Conservation (phyloP, 805 yeast species). For the Kodamaea kaohsiungensis region DNA sequence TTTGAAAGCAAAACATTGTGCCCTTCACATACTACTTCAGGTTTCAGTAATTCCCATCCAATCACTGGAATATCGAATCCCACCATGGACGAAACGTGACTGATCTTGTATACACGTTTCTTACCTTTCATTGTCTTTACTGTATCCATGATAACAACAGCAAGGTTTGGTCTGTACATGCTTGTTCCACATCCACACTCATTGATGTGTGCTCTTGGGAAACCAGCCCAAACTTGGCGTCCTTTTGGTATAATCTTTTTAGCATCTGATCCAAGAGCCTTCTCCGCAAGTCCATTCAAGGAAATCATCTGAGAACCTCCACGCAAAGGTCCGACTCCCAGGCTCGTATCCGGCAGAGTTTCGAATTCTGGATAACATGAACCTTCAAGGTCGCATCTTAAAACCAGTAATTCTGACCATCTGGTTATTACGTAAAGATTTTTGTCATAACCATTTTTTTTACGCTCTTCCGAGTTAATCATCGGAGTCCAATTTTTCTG, state of each 20-base stretch:
- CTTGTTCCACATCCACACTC: constrained; percentile 42
- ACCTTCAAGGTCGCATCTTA: constrained; percentile 24
- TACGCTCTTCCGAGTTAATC: constrained; percentile 24
- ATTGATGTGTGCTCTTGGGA: constrained; percentile 40
- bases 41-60: constrained; percentile 26
- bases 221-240: constrained; percentile 43
- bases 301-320: constrained; percentile 39
- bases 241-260: constrained; percentile 18
- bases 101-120: constrained; percentile 22
- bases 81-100: constrained; percentile 33
- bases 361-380: constrained; percentile 23
- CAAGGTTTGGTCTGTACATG: constrained; percentile 44
- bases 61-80: constrained; percentile 31
- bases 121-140: constrained; percentile 1
- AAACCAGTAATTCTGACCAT: constrained; percentile 30
- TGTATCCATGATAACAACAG: constrained; percentile 20
- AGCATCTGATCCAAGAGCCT: not conserved
- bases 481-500: constrained; percentile 47
- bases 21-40: constrained; percentile 25
- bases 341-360: not conserved
- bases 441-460: constrained; percentile 25
- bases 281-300: constrained; percentile 11
- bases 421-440: constrained; percentile 32
- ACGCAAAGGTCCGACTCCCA: constrained; percentile 32
- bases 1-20: constrained; percentile 48